Percentiles rank a stretch among this genome's conserved stretches.
Evolutionary conservation across 164 flowering plant genomes (phyloP).

Genomic region (Chimonanthus salicifolius): DNA sequence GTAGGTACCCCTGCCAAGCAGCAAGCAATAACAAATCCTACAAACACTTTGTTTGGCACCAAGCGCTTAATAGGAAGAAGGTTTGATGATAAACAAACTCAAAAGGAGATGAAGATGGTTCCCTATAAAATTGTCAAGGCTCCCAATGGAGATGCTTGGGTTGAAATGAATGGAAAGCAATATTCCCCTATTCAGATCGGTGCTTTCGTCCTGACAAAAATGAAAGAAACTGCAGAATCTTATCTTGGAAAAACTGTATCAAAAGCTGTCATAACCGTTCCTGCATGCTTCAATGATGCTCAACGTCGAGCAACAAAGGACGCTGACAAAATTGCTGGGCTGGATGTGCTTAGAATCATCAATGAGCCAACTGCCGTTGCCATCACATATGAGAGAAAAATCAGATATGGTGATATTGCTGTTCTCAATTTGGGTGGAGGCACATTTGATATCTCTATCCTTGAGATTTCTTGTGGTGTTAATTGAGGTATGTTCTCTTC

Average conservation of each 20-base stretch:
- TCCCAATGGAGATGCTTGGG: conserved; percentile 41
- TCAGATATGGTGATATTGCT: conserved; percentile 30
- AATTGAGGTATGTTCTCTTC: conserved; percentile 22
- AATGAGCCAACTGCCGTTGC: conserved; percentile 50
- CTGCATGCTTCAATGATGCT: conserved; percentile 41
- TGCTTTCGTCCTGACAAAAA: conserved; percentile 33
- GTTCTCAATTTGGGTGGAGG: conserved; percentile 46
- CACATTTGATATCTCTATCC: conserved; percentile 39
- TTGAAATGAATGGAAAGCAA: conserved; percentile 31
- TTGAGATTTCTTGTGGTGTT: conserved; percentile 32
- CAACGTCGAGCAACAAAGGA: conserved; percentile 40
- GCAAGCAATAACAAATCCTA: conserved; percentile 33
- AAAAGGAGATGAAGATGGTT: conserved; percentile 36
- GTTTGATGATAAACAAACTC: conserved; percentile 32
- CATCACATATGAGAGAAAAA: conserved; percentile 32
- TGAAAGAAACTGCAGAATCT: conserved; percentile 35
- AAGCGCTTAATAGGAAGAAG: conserved; percentile 32
- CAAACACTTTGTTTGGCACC: conserved; percentile 32
- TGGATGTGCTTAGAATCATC: conserved; percentile 33
- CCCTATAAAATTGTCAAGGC: conserved; percentile 36
- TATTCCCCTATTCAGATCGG: conserved; percentile 39
- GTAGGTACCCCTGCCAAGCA: conserved; percentile 36
- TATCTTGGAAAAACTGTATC: conserved; percentile 30
- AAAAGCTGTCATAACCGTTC: conserved; percentile 40
- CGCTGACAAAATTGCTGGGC: conserved; percentile 42